phyloP scores from a whole-genome alignment of 2,329 filamentous ascomycete genomes.

The Aspergillus sp. region DNA sequence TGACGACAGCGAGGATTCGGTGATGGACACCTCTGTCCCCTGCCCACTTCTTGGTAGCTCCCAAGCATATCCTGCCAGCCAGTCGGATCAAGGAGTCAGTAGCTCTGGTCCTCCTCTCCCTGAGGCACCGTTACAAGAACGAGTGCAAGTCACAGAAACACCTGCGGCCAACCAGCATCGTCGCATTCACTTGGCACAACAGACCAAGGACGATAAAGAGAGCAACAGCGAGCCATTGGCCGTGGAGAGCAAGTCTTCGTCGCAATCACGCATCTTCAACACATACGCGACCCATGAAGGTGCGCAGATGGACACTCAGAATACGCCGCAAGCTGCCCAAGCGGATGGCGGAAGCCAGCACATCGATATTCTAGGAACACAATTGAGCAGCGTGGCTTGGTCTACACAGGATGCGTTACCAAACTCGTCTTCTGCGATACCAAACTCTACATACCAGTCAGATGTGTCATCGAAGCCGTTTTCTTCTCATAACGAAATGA shows the following conservation, averaged over 20 bases:
- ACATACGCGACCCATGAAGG: slow-evolving; percentile 29
- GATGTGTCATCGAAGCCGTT: slow-evolving; percentile 19
- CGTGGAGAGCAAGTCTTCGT: slow-evolving; percentile 28
- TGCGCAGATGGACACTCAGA: slow-evolving; percentile 16
- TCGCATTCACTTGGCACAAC: not conserved
- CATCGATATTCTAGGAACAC: slow-evolving; percentile 21
- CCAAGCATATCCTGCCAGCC: slow-evolving; percentile 22
- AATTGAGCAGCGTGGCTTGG: slow-evolving; percentile 17
- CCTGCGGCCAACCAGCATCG: slow-evolving; percentile 17
- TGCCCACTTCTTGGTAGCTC: slow-evolving; percentile 24
- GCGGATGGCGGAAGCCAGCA: slow-evolving; percentile 2
- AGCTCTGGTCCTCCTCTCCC: slow-evolving; percentile 24
- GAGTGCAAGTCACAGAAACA: slow-evolving; percentile 35
- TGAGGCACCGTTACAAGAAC: slow-evolving; percentile 7
- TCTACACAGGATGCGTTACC: slow-evolving; percentile 14
- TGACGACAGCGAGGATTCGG: slow-evolving; percentile 30
- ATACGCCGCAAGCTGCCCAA: slow-evolving; percentile 11
- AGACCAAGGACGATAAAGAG: not conserved
- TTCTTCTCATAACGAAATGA: slow-evolving; percentile 18
- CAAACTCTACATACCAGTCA: slow-evolving; percentile 8
- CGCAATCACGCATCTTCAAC: slow-evolving; percentile 33
- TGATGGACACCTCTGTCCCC: slow-evolving; percentile 37
- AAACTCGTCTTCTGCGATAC: slow-evolving; percentile 16
- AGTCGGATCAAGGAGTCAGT: slow-evolving; percentile 19
- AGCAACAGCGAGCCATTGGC: slow-evolving; percentile 17